Base-by-base conservation (phyloP, 208 protist genomes). In the Endotrypanum monterogeii region DNA sequence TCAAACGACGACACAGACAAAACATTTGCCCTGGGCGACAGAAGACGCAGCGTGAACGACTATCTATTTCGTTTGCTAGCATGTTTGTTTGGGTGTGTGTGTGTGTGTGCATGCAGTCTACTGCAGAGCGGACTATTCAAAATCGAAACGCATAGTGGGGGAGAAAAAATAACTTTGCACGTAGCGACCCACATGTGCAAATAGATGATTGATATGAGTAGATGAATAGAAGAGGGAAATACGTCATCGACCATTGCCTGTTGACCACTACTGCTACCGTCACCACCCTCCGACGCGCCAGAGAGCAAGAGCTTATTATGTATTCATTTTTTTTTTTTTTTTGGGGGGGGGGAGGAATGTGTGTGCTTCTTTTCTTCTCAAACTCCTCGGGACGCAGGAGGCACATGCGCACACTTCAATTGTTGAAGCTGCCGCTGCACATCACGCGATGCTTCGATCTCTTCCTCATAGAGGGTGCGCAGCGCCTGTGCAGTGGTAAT, bases 381-480 rank as follows among this genome's bases (percentile, higher is more conserved):
- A 65, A 32, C 0, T 28, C 39, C 14, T n/a, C 28, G 50, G 7
- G 11, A 23, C 20, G 1, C 54, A n/a, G 30, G 12, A 12, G 51
- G 18, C 11, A 50, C 4, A 56, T n/a, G 16, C 9, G 28, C 50
- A 37, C 63, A 54, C 25, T 76, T 56, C 39, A 60, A 57, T 12
- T 16, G 23, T 52, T 74, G 60, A 5, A 84, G 57, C 28, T 78
- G 71, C 16, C 54, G 60, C 70, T 76, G 74, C 54, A 50, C 44
- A 0, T 75, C 67, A n/a, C 41, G 30, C 11, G 71, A 85, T 25
- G 46, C 56, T 2, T 65, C 41, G 46, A 81, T 76, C 67, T 90
- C 86, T 32, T 78, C 80, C 23, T 82, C 61, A 46, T 88, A 90
- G 14, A 90, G 56, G 12, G 20, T 23, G 4, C 80, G 83, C 50